Conservation (phyloP, 805 yeast species). For the Metschnikowia colocasiae region DNA sequence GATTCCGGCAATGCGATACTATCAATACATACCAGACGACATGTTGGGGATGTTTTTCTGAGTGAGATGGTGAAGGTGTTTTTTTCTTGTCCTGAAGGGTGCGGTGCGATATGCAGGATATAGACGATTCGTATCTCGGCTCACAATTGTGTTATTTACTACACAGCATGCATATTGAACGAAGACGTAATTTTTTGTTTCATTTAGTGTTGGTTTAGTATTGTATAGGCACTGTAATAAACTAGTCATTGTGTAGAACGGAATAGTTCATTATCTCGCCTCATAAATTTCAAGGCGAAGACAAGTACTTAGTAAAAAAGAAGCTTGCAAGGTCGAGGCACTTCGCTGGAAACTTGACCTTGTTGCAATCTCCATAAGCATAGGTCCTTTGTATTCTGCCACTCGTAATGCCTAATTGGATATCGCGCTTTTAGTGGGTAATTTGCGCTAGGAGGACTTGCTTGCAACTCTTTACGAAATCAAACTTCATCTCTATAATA, state of each 20-base stretch:
- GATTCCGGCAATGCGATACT: neutral
- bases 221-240: no score
- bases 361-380: neutral
- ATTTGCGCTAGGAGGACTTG: neutral
- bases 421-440: neutral
- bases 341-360: neutral
- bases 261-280: neutral
- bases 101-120: constrained; percentile 4
- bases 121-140: neutral
- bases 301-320: neutral
- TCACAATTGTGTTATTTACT: neutral
- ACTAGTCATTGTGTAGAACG: neutral
- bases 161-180: neutral
- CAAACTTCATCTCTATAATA: neutral
- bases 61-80: neutral
- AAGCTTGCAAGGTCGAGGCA: neutral
- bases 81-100: neutral
- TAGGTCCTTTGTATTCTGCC: neutral
- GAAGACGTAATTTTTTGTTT: neutral
- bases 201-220: neutral
- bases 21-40: constrained; percentile 3
- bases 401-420: neutral
- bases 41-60: neutral
- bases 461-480: neutral
- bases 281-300: neutral